Base-by-base conservation (phyloP, 768 basidiomycete genomes). In the Trametes sanguinea region DNA sequence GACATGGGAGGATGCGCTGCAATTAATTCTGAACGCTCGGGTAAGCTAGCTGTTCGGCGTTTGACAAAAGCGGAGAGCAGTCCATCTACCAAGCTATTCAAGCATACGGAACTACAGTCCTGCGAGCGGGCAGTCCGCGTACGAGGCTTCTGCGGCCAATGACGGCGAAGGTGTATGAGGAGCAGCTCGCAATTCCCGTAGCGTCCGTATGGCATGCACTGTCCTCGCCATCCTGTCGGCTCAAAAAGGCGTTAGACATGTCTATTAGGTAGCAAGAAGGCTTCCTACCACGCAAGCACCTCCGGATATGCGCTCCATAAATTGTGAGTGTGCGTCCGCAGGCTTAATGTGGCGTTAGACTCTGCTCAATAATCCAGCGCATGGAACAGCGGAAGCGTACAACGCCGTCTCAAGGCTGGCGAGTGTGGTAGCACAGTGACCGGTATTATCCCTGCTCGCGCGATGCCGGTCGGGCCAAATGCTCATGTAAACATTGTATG, bases 271-370 rank as follows among this genome's bases (percentile, higher is more conserved):
- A 3, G 50, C 30, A 16, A 44, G 50, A 33, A 51, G 30, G 27
- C 27, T 42, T 51, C 46, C 32, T 42, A 30, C 22, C 9, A 39
- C 29, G 14, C 57, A 30, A 57, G n/a, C 39, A 14, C 50, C 35
- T 43, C 51, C 57, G 50, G 50, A 52, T 42, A 59, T 59, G 51
- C 42, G 50, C 39, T 6, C 40, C 32, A 39, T 40, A n/a, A n/a
- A 27, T 22, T 42, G 57, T 42, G 51, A 42, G 43, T 51, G 47
- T 40, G 51, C 37, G 51, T 53, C 55, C 50, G 51, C 50, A 52
- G 57, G 50, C 13, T 45, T 59, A 42, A 59, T 59, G 57, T 59
- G 57, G 57, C 57, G 57, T 59, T 59, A 44, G 50, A 30, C 57
- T 59, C 32, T 51, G 57, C 50, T 59, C 40, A 40, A 59, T 51